These are phyloP conservation scores for Populus hybrid DNA, from an alignment of 441 rosid species.

Conservation along the genomic window DNA sequence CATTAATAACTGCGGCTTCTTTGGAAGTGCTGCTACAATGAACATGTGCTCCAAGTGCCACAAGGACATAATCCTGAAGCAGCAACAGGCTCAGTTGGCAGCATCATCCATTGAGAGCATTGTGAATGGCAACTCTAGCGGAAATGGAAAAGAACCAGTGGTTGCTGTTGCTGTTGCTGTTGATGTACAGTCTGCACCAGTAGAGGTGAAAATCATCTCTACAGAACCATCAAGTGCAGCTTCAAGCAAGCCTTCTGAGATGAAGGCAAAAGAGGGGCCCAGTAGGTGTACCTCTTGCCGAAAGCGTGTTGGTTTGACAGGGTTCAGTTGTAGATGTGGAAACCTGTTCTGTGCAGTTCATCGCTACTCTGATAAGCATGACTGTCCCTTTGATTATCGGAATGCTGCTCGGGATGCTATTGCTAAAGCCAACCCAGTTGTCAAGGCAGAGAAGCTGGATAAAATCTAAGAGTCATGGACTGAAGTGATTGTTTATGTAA, in stretches of 20 bases:
- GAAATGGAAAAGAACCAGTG: constrained; percentile 5
- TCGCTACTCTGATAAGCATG: constrained; percentile 63
- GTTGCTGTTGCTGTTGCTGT: constrained; percentile 3
- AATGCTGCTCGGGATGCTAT: constrained; percentile 41
- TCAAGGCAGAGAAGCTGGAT: constrained; percentile 41
- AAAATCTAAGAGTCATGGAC: constrained; percentile 8
- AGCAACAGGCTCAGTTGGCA: constrained; percentile 37
- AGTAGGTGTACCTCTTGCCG: constrained; percentile 39
- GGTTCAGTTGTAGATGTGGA: constrained; percentile 60
- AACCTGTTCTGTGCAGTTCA: constrained; percentile 50
- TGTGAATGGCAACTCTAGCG: constrained; percentile 29
- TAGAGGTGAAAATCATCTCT: background rate
- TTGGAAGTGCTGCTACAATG: constrained; percentile 39
- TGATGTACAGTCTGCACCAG: constrained; percentile 15
- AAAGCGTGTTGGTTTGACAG: constrained; percentile 53
- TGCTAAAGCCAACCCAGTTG: constrained; percentile 42
- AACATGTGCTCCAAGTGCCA: constrained; percentile 49
- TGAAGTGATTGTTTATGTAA: background rate
- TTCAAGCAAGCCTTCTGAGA: background rate
- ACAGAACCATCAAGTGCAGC: background rate
- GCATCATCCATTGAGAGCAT: constrained; percentile 38
- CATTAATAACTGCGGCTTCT: constrained; percentile 20
- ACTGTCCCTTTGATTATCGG: constrained; percentile 49
- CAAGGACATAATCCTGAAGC: constrained; percentile 32
- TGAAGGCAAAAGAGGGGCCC: constrained; percentile 29